Percentiles rank a stretch among this genome's conserved stretches.
These are phyloP conservation scores for Zopfia rhizophila DNA, from an alignment of 2,329 filamentous ascomycete genomes.

Conservation along the genomic window DNA sequence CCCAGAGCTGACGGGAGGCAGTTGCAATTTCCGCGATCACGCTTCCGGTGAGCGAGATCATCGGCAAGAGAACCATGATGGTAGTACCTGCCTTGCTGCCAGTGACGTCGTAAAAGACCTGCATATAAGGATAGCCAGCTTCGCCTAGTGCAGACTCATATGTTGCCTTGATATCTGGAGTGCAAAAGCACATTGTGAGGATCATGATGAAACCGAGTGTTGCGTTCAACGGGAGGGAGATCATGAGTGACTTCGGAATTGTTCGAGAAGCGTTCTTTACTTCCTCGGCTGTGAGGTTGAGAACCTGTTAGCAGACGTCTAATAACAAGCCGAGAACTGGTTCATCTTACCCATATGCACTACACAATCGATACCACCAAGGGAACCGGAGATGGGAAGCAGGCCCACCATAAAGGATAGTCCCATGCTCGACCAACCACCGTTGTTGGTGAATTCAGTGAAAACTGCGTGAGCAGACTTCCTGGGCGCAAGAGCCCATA, in stretches of 20 bases:
- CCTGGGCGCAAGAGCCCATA: conserved; percentile 46
- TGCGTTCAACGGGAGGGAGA: conserved; percentile 26
- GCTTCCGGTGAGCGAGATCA: conserved; percentile 7
- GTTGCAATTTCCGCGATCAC: conserved; percentile 44
- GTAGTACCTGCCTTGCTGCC: too few species aligned
- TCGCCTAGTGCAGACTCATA: conserved; percentile 8
- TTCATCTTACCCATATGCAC: background rate
- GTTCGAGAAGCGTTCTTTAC: too few species aligned
- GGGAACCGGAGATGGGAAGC: conserved; percentile 30
- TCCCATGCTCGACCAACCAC: conserved; percentile 50
- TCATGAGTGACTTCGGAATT: conserved; percentile 46
- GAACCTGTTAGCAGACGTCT: conserved; percentile 33
- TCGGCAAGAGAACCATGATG: conserved; percentile 52
- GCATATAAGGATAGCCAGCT: too few species aligned
- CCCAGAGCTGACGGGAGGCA: conserved; percentile 21
- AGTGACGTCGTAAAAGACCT: too few species aligned
- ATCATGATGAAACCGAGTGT: background rate
- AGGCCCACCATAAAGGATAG: conserved; percentile 51
- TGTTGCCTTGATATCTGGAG: conserved; percentile 50
- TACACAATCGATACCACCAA: conserved; percentile 41
- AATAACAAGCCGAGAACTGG: background rate
- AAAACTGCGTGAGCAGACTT: conserved; percentile 51
- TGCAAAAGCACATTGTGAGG: conserved; percentile 7
- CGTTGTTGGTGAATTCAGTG: conserved; percentile 53
- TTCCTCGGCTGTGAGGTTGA: conserved; percentile 28